Evolutionary conservation across 2,329 filamentous ascomycete species (phyloP).

Genomic region (Neofusicoccum kwambonambiense): DNA sequence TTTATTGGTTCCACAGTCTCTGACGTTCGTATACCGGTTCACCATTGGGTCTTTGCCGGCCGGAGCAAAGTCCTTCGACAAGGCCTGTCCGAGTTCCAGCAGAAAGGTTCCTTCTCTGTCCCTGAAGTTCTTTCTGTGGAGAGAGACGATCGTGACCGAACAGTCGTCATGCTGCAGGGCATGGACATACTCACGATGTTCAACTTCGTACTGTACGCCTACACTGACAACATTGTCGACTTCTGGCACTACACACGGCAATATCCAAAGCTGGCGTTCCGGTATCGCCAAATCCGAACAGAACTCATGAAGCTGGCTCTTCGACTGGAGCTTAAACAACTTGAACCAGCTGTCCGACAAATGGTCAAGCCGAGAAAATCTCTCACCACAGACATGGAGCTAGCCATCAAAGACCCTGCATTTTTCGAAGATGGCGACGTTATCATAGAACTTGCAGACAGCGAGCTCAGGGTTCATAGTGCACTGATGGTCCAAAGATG

Average conservation of each 20-base stretch:
- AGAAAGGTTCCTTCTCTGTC: constrained; percentile 54
- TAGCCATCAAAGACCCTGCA: constrained; percentile 63
- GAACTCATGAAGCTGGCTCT: constrained; percentile 87
- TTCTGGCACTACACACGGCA: constrained; percentile 80
- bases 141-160: constrained; percentile 50
- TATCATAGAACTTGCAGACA: constrained; percentile 74
- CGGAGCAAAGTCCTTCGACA: constrained; percentile 66
- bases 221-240: constrained; percentile 76
- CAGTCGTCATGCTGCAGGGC: constrained; percentile 64
- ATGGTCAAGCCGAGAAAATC: constrained; percentile 66
- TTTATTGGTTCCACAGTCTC: constrained; percentile 58
- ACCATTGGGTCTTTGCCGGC: constrained; percentile 75
- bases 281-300: constrained; percentile 75
- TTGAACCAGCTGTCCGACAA: constrained; percentile 75
- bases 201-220: constrained; percentile 76
- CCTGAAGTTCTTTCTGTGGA: constrained; percentile 62
- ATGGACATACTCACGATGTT: constrained; percentile 77
- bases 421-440: constrained; percentile 83
- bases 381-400: constrained; percentile 67
- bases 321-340: constrained; percentile 64
- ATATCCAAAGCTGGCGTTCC: constrained; percentile 62
- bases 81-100: constrained; percentile 59
- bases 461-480: constrained; percentile 70
- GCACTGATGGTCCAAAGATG: constrained; percentile 77
- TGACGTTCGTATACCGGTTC: constrained; percentile 72